Evolutionary conservation across 106 monocot species (phyloP).

Genomic region (Hemerocallis citrina): DNA sequence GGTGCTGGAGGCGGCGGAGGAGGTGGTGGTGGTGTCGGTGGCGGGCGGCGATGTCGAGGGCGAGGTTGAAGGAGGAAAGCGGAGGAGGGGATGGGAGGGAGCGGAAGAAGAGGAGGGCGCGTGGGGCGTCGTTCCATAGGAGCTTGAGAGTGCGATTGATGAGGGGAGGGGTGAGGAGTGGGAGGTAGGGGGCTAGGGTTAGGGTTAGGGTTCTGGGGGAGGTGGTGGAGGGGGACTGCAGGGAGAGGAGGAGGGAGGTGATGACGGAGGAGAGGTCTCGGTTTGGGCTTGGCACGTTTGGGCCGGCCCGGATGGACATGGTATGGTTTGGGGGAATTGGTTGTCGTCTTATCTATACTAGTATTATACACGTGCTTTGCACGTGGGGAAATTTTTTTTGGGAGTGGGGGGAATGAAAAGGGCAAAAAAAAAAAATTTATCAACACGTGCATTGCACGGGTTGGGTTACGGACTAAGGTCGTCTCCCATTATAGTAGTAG

Average conservation of each 20-base stretch:
- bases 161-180: constrained; percentile 11
- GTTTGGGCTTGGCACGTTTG: too few relatives aligned
- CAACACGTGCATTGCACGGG: too few relatives aligned
- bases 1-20: constrained; percentile 6
- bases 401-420: too few relatives aligned
- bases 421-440: too few relatives aligned
- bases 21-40: constrained; percentile 32
- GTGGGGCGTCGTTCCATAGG: constrained; percentile 65
- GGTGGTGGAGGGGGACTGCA: constrained; percentile 15
- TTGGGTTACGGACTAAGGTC: too few relatives aligned
- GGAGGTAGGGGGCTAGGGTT: constrained; percentile 10
- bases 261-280: background rate
- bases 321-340: too few relatives aligned
- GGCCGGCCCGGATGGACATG: too few relatives aligned
- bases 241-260: constrained; percentile 27
- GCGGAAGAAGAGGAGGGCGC: constrained; percentile 65
- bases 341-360: too few relatives aligned
- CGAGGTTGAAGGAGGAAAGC: constrained; percentile 39
- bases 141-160: constrained; percentile 53
- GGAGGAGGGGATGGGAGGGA: constrained; percentile 27
- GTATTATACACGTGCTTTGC: too few relatives aligned
- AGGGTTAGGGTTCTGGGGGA: constrained; percentile 23
- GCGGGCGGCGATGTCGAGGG: constrained; percentile 56
- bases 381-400: too few relatives aligned
- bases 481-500: too few relatives aligned